A percentile compares a stretch with the other conserved stretches of the same genome.
These are phyloP conservation scores for Leccinum pachyderme DNA, from an alignment of 1,284 basidiomycete genomes.

Conservation along the genomic window DNA sequence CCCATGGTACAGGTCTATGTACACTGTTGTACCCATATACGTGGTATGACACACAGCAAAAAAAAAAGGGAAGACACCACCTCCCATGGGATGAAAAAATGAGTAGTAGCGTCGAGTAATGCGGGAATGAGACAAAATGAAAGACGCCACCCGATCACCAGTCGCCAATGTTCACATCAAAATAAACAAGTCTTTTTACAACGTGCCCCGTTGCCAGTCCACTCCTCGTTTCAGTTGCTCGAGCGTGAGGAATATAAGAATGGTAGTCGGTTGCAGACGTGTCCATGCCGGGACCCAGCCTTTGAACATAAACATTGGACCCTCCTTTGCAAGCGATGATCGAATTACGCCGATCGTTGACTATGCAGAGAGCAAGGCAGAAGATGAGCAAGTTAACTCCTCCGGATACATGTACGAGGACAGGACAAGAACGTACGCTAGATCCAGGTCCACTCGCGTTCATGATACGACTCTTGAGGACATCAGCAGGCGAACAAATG, in stretches of 20 bases:
- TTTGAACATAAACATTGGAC: slow-evolving; percentile 90
- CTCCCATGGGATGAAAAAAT: background rate
- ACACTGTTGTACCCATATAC: background rate
- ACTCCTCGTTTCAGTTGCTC: slow-evolving; percentile 35
- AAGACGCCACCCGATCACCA: background rate
- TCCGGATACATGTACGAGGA: background rate
- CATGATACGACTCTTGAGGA: slow-evolving; percentile 90
- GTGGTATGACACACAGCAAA: background rate
- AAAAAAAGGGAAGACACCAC: background rate
- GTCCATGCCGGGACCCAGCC: slow-evolving; percentile 87
- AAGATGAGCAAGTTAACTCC: background rate
- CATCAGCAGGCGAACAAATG: slow-evolving; percentile 92
- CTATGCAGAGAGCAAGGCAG: slow-evolving; percentile 31
- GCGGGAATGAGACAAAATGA: background rate
- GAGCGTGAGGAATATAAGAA: slow-evolving; percentile 81
- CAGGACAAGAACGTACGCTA: slow-evolving; percentile 43
- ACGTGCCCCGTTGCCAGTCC: slow-evolving; percentile 24
- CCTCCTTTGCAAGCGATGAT: slow-evolving; percentile 73
- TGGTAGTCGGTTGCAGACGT: slow-evolving; percentile 81
- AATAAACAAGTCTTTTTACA: slow-evolving; percentile 7
- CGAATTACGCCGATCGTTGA: slow-evolving; percentile 74
- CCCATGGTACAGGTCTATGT: background rate
- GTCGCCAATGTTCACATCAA: background rate
- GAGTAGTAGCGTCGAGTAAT: background rate
- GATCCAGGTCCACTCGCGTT: slow-evolving; percentile 82